Evolutionary conservation across 2,329 filamentous ascomycete species (phyloP).

Genomic region (Cytospora leucostoma): DNA sequence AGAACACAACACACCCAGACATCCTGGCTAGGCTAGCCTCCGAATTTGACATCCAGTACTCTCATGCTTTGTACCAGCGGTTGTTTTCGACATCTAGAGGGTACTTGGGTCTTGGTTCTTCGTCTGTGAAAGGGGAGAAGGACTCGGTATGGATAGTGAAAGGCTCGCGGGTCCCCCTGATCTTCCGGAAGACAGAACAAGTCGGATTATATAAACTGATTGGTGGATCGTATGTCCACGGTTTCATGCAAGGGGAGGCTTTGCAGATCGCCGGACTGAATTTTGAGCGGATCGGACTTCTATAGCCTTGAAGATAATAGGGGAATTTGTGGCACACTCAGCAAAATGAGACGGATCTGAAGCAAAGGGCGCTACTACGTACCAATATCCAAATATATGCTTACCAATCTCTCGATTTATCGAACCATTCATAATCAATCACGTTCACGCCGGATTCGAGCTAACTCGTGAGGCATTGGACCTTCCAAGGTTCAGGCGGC

Average conservation of each 20-base stretch:
- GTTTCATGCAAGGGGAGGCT: conserved; percentile 6
- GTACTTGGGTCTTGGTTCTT: background rate
- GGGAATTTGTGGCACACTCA: no score
- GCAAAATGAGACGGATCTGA: no score
- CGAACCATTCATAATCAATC: no score
- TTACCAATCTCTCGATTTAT: no score
- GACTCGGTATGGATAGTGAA: conserved; percentile 7
- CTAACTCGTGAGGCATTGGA: no score
- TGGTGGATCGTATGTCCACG: conserved; percentile 12
- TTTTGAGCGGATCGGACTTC: background rate
- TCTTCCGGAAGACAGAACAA: background rate
- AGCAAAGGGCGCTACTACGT: no score
- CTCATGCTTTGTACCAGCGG: conserved; percentile 1
- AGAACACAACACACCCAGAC: background rate
- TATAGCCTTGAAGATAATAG: background rate
- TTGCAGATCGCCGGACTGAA: background rate
- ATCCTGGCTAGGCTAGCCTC: background rate
- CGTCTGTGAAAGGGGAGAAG: background rate
- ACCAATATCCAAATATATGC: no score
- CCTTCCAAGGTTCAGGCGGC: no score
- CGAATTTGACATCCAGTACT: conserved; percentile 1
- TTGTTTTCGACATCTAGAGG: background rate
- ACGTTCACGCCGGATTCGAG: no score
- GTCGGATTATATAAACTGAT: background rate
- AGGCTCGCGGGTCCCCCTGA: conserved; percentile 7